These are phyloP conservation scores for Yamagishiella unicocca DNA, from an alignment of 139 green algal species.

Conservation along the genomic window DNA sequence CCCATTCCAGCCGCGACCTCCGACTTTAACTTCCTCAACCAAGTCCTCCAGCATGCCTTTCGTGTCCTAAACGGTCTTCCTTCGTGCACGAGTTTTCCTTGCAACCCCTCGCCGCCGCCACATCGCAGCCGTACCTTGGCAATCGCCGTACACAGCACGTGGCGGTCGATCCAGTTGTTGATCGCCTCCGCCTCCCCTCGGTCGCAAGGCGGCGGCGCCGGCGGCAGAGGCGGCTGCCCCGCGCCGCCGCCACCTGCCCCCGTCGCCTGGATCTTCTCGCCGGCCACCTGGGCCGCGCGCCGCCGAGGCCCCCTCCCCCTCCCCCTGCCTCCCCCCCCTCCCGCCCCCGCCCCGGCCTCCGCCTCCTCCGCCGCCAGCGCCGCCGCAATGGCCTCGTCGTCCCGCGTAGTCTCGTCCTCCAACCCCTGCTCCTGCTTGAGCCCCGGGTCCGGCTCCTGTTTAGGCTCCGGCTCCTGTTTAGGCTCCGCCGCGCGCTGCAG, in stretches of 20 bases:
- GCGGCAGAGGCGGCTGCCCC: background rate
- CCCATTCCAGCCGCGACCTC: too few species aligned
- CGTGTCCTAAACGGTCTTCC: too few species aligned
- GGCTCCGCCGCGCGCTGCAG: too few species aligned
- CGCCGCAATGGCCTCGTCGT: background rate
- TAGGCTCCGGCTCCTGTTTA: background rate
- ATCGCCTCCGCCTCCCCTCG: constrained; percentile 39
- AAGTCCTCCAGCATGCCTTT: too few species aligned
- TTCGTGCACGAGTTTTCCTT: background rate
- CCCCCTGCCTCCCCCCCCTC: background rate
- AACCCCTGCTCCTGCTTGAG: background rate
- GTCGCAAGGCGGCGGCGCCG: background rate
- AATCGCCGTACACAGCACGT: constrained; percentile 78
- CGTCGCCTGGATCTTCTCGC: background rate
- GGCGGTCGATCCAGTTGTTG: constrained; percentile 76
- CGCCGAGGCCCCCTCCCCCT: background rate
- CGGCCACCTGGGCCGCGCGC: background rate
- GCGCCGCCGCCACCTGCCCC: background rate
- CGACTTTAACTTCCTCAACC: too few species aligned
- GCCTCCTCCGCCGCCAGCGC: background rate
- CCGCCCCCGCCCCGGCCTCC: background rate
- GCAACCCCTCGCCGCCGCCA: background rate
- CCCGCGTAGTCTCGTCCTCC: background rate
- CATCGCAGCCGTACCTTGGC: constrained; percentile 48
- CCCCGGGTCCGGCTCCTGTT: background rate